Evolutionary conservation across 768 basidiomycete species (phyloP).

Genomic region (Auricularia sp.): DNA sequence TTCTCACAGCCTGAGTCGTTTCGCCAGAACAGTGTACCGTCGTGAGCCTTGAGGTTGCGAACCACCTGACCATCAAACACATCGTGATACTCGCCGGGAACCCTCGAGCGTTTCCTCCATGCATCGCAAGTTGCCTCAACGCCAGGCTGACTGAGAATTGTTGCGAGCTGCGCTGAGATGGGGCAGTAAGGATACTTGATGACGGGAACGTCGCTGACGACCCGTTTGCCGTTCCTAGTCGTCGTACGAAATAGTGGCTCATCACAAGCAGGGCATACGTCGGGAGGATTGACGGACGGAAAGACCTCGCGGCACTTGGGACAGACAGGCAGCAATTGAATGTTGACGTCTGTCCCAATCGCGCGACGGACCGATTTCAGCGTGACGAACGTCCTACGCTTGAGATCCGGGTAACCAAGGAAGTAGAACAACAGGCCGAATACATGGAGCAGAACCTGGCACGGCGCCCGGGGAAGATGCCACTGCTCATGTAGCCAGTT

Average conservation of each 20-base stretch:
- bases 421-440: neutral
- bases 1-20: neutral
- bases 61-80: constrained; percentile 23
- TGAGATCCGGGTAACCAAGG: neutral
- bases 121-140: constrained; percentile 18
- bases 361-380: constrained; percentile 14
- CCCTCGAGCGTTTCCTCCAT: constrained; percentile 7
- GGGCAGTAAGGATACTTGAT: neutral
- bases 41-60: constrained; percentile 14
- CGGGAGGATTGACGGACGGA: constrained; percentile 5
- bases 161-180: neutral
- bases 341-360: constrained; percentile 11
- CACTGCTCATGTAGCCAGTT: neutral
- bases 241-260: constrained; percentile 5
- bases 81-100: constrained; percentile 13
- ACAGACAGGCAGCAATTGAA: constrained; percentile 17
- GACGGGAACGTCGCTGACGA: neutral
- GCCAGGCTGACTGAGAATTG: constrained; percentile 10
- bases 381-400: constrained; percentile 3
- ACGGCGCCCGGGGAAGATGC: neutral
- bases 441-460: neutral
- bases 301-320: constrained; percentile 17
- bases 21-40: constrained; percentile 22
- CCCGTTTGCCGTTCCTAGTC: neutral
- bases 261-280: constrained; percentile 9